Percentiles rank a stretch among this genome's conserved stretches.
These are phyloP conservation scores for Colletotrichum somersetense DNA, from an alignment of 2,329 filamentous ascomycete genomes.

Conservation along the genomic window DNA sequence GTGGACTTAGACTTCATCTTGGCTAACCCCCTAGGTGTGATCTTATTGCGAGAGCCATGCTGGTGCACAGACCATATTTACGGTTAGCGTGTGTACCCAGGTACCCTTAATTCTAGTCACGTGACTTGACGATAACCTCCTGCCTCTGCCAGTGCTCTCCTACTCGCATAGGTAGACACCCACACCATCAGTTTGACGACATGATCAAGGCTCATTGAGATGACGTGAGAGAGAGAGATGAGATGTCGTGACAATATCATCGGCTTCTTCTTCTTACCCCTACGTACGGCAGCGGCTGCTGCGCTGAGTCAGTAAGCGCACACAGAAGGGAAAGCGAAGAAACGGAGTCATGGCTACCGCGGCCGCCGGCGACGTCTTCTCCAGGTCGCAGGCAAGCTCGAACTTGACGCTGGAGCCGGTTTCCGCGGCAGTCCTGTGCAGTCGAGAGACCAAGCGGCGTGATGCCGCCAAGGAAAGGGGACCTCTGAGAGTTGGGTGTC, in stretches of 20 bases:
- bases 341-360: background rate
- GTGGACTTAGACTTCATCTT: no score
- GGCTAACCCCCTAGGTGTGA: no score
- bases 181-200: background rate
- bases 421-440: conserved; percentile 58
- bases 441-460: conserved; percentile 53
- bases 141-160: background rate
- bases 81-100: no score
- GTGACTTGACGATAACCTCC: conserved; percentile 22
- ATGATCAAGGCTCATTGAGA: background rate
- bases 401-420: conserved; percentile 59
- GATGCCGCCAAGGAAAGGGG: conserved; percentile 50
- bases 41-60: no score
- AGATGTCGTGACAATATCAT: background rate
- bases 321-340: background rate
- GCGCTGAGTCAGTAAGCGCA: conserved; percentile 5
- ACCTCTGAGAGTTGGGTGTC: conserved; percentile 57
- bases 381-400: conserved; percentile 60
- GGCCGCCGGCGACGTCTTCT: background rate
- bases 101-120: background rate
- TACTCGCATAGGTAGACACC: background rate
- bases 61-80: no score
- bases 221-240: conserved; percentile 2
- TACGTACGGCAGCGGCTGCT: background rate
- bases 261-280: no score